Percentiles rank a stretch among this genome's conserved stretches.
Conservation (phyloP, 352 stramenopile genomes). For the Aphanomyces invadans region DNA sequence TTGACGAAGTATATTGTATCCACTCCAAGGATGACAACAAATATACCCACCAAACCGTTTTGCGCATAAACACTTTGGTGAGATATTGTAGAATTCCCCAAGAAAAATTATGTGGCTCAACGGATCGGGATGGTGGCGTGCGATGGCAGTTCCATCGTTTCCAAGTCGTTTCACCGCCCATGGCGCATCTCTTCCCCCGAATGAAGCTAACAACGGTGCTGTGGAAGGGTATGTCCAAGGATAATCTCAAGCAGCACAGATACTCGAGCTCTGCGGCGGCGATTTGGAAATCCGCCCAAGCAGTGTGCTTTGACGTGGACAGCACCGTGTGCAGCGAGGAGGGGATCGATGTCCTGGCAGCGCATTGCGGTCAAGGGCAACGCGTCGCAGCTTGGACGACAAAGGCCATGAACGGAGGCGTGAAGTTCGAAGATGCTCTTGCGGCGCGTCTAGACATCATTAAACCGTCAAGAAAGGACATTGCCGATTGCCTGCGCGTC, state of each 20-base stretch:
- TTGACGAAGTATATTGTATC: no score
- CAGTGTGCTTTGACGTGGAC: conserved; percentile 93
- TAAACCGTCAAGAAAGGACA: conserved; percentile 82
- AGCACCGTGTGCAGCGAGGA: conserved; percentile 97
- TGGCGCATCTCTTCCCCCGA: neutral
- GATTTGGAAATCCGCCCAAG: conserved; percentile 22
- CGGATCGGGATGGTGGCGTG: neutral
- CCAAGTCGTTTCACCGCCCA: neutral
- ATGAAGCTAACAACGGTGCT: neutral
- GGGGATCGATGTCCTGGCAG: conserved; percentile 98
- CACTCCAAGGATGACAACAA: no score
- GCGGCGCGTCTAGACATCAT: conserved; percentile 94
- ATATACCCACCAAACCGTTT: no score
- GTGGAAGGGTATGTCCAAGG: neutral
- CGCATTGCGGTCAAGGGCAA: conserved; percentile 89
- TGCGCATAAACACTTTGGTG: no score
- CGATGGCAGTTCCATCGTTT: neutral
- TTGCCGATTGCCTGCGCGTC: conserved; percentile 85
- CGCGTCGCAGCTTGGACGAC: conserved; percentile 92
- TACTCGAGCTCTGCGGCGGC: neutral
- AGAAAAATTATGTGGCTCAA: conserved; percentile 12
- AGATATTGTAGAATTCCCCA: no score
- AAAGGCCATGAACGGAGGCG: conserved; percentile 96
- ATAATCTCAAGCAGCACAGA: neutral
- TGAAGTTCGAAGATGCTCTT: conserved; percentile 98